Base-by-base conservation (phyloP, 176 grass and related monocot species). In the Neostapfia colusana region DNA sequence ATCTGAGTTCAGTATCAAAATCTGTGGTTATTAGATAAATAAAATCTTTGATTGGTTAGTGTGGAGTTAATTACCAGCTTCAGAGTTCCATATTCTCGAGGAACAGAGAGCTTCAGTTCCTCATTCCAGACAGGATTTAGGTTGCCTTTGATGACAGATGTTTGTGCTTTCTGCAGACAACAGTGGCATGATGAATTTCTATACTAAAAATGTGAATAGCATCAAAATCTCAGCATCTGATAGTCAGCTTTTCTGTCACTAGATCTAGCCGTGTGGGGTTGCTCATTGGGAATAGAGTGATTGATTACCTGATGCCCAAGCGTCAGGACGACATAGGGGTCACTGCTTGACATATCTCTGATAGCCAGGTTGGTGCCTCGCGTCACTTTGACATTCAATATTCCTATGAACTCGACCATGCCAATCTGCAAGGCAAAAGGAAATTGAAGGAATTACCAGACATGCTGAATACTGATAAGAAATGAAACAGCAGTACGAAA, bases 51-150 rank as follows among this genome's bases (percentile, higher is more conserved):
- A 56, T 10, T 56, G 20, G 3, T 23, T 56, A 55, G 8, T 24
- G 53, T n/a, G 17, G 45, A 61, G 16, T 15, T 23, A 79, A 56
- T 23, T 67, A 91, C 89, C 74, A 95, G 73, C 75, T 91, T 91
- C 0, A 95, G 61, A 50, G 92, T 74, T 14, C 83, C 81, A 24
- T 95, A 91, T 10, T 73, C 11, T 54, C 77, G 63, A 21, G 92
- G 92, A 67, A 95, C 81, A 17, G 92, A 89, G 26, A 95, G 70
- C 43, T 80, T 95, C 24, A 95, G 86, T 60, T 74, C 89, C 62
- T 95, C 89, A 59, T 95, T 96, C 93, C 89, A 96, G 63, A 96
- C 74, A 15, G 89, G 93, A 49, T 96, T 96, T 25, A 96, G 65
- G 76, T 96, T 96, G 7, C 77, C 72, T 57, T 92, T 88, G 11